phyloP scores from a whole-genome alignment of 306 rosid genomes.

The Vachellia collinsii region DNA sequence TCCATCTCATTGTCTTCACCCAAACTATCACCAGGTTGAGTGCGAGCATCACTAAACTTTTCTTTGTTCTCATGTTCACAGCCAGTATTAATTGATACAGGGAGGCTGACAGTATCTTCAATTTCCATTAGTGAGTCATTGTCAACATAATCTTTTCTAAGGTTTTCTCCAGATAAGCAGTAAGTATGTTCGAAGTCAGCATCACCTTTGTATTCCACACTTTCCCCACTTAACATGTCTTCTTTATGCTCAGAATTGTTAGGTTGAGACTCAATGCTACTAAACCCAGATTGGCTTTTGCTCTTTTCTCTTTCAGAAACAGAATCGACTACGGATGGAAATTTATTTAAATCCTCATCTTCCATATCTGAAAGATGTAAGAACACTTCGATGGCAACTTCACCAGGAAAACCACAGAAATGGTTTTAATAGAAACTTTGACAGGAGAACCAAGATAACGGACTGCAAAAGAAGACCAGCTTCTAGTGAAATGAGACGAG shows the following conservation, averaged over 20 bases:
- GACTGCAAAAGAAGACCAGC: slow-evolving; percentile 27
- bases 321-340: slow-evolving; percentile 41
- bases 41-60: background rate
- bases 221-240: slow-evolving; percentile 24
- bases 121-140: slow-evolving; percentile 49
- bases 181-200: slow-evolving; percentile 15
- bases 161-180: slow-evolving; percentile 28
- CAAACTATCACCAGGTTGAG: slow-evolving; percentile 38
- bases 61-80: slow-evolving; percentile 33
- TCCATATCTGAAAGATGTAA: slow-evolving; percentile 48
- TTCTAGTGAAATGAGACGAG: slow-evolving; percentile 21
- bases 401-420: slow-evolving; percentile 21
- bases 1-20: slow-evolving; percentile 33
- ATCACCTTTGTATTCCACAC: slow-evolving; percentile 20
- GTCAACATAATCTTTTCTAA: slow-evolving; percentile 28
- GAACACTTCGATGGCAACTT: slow-evolving; percentile 16
- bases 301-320: slow-evolving; percentile 39
- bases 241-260: slow-evolving; percentile 37
- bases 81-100: slow-evolving; percentile 30
- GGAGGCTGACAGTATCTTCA: slow-evolving; percentile 43
- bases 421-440: background rate
- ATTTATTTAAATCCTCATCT: slow-evolving; percentile 44
- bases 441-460: slow-evolving; percentile 1
- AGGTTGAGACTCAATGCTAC: slow-evolving; percentile 38
- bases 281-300: slow-evolving; percentile 21